phyloP scores from a whole-genome alignment of 23 red algal species.

The Gracilaria caudata region DNA sequence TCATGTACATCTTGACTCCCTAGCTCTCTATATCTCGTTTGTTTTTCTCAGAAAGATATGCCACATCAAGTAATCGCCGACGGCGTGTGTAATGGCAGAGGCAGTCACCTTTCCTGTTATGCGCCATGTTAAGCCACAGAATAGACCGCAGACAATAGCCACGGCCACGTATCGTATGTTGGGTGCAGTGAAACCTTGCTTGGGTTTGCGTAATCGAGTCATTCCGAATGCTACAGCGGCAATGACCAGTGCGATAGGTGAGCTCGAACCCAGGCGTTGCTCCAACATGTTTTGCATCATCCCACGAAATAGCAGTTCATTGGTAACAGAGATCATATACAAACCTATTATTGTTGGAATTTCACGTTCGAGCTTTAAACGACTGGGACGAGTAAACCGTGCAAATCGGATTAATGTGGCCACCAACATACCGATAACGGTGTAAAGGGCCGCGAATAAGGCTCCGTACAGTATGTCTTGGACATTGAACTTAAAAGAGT shows the following conservation, averaged over 20 bases:
- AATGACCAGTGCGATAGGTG: slow-evolving; percentile 33
- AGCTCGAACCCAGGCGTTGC: slow-evolving; percentile 35
- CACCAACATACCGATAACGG: slow-evolving; percentile 1
- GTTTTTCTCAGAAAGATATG: slow-evolving; percentile 30
- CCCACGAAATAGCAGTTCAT: slow-evolving; percentile 67
- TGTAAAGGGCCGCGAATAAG: slow-evolving; percentile 9
- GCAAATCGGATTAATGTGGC: slow-evolving; percentile 49
- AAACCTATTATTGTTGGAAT: slow-evolving; percentile 31
- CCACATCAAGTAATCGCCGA: slow-evolving; percentile 53
- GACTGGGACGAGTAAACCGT: slow-evolving; percentile 21
- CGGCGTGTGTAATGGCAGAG: slow-evolving; percentile 54
- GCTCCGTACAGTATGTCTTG: slow-evolving; percentile 12
- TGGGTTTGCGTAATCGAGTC: slow-evolving; percentile 27
- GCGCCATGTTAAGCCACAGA: slow-evolving; percentile 44
- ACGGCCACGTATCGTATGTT: slow-evolving; percentile 43
- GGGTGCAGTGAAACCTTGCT: slow-evolving; percentile 34
- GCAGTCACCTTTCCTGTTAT: slow-evolving; percentile 61
- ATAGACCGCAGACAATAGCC: slow-evolving; percentile 26
- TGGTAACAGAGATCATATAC: slow-evolving; percentile 47
- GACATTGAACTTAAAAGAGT: slow-evolving; percentile 36
- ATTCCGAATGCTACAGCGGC: slow-evolving; percentile 26
- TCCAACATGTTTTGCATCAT: slow-evolving; percentile 69
- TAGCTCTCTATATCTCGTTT: slow-evolving; percentile 11
- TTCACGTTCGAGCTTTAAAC: slow-evolving; percentile 8
- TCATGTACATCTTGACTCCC: background rate